These are phyloP conservation scores for Cyanidiococcus yangmingshanensis DNA, from an alignment of 23 red algal species.

Conservation along the genomic window DNA sequence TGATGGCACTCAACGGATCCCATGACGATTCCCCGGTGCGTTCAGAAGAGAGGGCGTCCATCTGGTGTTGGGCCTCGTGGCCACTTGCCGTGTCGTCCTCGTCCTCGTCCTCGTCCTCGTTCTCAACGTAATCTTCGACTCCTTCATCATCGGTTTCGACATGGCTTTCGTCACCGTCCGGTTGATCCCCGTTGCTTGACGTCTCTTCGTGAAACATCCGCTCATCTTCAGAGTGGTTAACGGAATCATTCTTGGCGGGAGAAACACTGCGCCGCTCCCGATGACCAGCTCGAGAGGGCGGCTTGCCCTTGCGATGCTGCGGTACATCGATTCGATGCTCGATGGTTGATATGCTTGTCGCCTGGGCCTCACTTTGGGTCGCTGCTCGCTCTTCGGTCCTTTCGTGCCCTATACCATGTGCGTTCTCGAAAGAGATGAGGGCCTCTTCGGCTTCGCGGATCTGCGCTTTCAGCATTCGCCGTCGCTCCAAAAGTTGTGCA, in stretches of 20 bases:
- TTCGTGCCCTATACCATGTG: not conserved
- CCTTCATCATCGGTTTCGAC: not conserved
- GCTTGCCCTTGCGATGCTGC: not conserved
- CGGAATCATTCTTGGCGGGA: not conserved
- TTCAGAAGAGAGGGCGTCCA: not conserved
- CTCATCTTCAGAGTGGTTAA: not conserved
- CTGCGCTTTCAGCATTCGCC: not conserved
- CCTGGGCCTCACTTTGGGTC: not conserved
- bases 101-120: not conserved
- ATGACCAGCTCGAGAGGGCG: not conserved
- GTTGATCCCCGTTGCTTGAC: not conserved
- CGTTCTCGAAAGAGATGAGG: not conserved
- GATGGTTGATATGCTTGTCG: not conserved
- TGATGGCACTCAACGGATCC: not conserved
- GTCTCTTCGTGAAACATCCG: not conserved
- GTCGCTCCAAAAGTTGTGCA: not conserved
- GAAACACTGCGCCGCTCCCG: not conserved
- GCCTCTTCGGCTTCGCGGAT: slow-evolving; percentile 1
- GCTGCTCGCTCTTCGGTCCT: not conserved
- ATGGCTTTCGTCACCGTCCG: not conserved
- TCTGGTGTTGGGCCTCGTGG: not conserved
- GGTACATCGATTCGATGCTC: not conserved
- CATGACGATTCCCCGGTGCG: not conserved
- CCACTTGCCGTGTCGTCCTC: not conserved
- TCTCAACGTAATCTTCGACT: not conserved